Evolutionary conservation across 2,329 filamentous ascomycete genomes (phyloP).

Genomic region (Talaromyces atroroseus): DNA sequence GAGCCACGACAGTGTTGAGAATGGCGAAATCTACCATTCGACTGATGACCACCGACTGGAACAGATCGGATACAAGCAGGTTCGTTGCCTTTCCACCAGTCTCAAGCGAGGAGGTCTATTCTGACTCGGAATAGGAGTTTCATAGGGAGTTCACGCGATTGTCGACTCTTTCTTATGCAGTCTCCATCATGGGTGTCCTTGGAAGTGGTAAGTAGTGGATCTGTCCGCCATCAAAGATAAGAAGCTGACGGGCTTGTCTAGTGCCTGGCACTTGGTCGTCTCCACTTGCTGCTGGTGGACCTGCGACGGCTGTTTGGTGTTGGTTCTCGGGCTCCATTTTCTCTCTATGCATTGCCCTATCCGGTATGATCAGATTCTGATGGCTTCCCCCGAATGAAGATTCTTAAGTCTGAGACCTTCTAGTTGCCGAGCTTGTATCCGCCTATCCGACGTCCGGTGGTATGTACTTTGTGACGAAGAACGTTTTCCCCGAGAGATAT

Average conservation of each 20-base stretch:
- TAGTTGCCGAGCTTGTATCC: background rate
- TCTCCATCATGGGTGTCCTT: background rate
- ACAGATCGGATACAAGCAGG: background rate
- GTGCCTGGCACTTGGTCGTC: background rate
- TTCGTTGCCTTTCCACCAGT: background rate
- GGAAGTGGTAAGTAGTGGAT: background rate
- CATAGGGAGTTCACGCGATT: background rate
- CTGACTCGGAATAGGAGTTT: background rate
- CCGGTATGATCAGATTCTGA: background rate
- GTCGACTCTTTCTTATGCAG: background rate
- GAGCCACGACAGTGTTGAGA: background rate
- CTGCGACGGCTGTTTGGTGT: background rate
- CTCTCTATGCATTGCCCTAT: background rate
- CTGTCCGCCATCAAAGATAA: background rate
- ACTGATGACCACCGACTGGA: background rate
- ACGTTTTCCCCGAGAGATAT: background rate
- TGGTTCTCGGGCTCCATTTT: background rate
- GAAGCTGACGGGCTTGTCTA: background rate
- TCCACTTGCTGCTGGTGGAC: background rate
- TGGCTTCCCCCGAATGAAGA: background rate
- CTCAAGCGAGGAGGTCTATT: background rate
- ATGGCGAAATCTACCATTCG: background rate
- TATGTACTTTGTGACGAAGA: background rate
- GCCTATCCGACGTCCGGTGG: background rate
- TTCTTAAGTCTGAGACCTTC: background rate